Percentiles rank a stretch among this genome's conserved stretches.
Conservation (phyloP, 1,139 yeast genomes). For the Sugiyamaella neomexicana region DNA sequence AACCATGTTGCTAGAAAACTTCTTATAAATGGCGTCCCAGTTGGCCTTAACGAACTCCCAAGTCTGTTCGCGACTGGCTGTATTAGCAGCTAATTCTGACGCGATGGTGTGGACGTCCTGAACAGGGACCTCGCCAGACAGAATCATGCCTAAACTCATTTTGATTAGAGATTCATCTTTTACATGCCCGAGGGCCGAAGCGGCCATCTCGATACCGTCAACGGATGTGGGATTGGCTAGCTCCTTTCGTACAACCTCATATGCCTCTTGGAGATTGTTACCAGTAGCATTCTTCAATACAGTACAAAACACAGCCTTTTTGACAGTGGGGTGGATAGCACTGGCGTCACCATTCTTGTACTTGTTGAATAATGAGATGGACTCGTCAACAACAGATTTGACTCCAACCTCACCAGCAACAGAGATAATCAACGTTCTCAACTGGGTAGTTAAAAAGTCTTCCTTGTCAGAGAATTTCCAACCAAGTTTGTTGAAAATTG, state of each 20-base stretch:
- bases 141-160: constrained; percentile 45
- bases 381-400: constrained; percentile 50
- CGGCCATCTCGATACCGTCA: constrained; percentile 67
- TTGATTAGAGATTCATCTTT: constrained; percentile 43
- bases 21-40: constrained; percentile 50
- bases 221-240: constrained; percentile 58
- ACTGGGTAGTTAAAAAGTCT: constrained; percentile 51
- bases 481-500: constrained; percentile 46
- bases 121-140: constrained; percentile 52
- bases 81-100: constrained; percentile 53
- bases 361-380: constrained; percentile 45
- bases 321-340: constrained; percentile 57
- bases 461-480: constrained; percentile 41
- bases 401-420: constrained; percentile 55
- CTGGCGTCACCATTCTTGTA: constrained; percentile 40
- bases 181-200: constrained; percentile 61
- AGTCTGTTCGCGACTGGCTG: constrained; percentile 49
- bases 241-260: constrained; percentile 51
- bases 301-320: constrained; percentile 54
- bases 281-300: constrained; percentile 49
- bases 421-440: constrained; percentile 53
- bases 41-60: constrained; percentile 59
- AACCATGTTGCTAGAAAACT: constrained; percentile 57
- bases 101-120: constrained; percentile 71
- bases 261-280: constrained; percentile 43